phyloP scores from a whole-genome alignment of 805 yeast species.

The Jamesozyma lodderae region DNA sequence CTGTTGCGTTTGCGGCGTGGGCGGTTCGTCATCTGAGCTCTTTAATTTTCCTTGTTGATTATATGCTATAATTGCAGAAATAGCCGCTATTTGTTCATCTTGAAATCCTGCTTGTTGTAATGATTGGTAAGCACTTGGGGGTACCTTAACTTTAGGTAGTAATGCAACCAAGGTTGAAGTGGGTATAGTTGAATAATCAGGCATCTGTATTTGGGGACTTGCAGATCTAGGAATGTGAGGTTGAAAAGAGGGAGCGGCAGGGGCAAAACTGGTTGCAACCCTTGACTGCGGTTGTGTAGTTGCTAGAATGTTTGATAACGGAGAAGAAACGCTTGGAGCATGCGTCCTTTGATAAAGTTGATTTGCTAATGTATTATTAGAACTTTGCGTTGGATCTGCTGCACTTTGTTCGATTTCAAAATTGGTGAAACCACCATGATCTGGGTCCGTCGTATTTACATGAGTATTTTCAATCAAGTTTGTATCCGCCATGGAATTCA shows the following conservation, averaged over 20 bases:
- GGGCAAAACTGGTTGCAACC: not conserved
- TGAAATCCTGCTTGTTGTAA: slow-evolving; percentile 58
- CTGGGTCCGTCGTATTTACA: not conserved
- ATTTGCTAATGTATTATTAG: not conserved
- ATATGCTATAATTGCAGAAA: slow-evolving; percentile 65
- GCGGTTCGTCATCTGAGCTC: not conserved
- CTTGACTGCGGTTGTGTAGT: not conserved
- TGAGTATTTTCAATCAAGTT: too few relatives aligned
- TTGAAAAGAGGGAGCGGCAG: not conserved
- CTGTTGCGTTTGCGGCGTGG: not conserved
- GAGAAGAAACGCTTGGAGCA: slow-evolving; percentile 8
- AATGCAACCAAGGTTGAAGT: slow-evolving; percentile 33
- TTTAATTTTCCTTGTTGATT: slow-evolving; percentile 37
- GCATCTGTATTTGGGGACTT: slow-evolving; percentile 16
- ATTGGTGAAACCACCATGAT: slow-evolving; percentile 11
- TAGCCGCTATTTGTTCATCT: slow-evolving; percentile 60
- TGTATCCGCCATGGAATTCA: too few relatives aligned
- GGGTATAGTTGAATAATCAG: slow-evolving; percentile 26
- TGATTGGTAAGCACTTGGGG: slow-evolving; percentile 61
- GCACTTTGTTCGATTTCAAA: slow-evolving; percentile 7
- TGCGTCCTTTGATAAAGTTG: slow-evolving; percentile 5
- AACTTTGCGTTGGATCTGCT: not conserved
- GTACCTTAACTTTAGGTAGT: slow-evolving; percentile 57
- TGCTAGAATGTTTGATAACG: slow-evolving; percentile 10
- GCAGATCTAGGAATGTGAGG: not conserved